Conservation (phyloP, 768 basidiomycete species). For the Auricularia sp. region DNA sequence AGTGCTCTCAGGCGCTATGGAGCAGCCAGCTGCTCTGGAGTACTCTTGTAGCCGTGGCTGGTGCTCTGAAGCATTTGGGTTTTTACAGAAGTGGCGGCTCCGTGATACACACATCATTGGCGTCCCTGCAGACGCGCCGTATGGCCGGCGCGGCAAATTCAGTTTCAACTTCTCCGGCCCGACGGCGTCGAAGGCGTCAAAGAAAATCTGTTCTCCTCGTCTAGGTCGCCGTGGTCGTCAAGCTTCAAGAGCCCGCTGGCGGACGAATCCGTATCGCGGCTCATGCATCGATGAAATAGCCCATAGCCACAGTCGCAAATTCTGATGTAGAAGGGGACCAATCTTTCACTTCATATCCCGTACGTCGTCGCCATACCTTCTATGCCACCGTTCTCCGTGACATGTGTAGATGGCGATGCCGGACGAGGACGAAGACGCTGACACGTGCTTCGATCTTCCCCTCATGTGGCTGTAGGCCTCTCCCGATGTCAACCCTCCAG, state of each 20-base stretch:
- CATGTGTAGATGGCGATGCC: slow-evolving; percentile 35
- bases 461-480: slow-evolving; percentile 57
- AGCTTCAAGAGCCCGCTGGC: background rate
- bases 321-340: too few relatives aligned
- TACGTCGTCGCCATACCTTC: slow-evolving; percentile 15
- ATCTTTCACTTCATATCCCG: too few relatives aligned
- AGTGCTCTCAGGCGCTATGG: too few relatives aligned
- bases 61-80: too few relatives aligned
- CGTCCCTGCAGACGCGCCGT: slow-evolving; percentile 35
- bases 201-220: slow-evolving; percentile 53
- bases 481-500: too few relatives aligned
- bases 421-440: slow-evolving; percentile 34
- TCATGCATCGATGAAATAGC: background rate
- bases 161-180: slow-evolving; percentile 66
- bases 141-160: slow-evolving; percentile 42
- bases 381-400: background rate
- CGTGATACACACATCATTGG: slow-evolving; percentile 9
- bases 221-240: slow-evolving; percentile 52
- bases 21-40: too few relatives aligned
- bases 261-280: background rate
- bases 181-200: slow-evolving; percentile 34
- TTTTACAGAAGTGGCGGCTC: too few relatives aligned
- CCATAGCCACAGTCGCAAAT: too few relatives aligned
- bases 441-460: slow-evolving; percentile 52
- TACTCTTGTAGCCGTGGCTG: too few relatives aligned